Evolutionary conservation across 176 grass and related monocot species (phyloP), one percentile per base, ranked within the genome.

Genomic region (Microstegium vimineum): DNA sequence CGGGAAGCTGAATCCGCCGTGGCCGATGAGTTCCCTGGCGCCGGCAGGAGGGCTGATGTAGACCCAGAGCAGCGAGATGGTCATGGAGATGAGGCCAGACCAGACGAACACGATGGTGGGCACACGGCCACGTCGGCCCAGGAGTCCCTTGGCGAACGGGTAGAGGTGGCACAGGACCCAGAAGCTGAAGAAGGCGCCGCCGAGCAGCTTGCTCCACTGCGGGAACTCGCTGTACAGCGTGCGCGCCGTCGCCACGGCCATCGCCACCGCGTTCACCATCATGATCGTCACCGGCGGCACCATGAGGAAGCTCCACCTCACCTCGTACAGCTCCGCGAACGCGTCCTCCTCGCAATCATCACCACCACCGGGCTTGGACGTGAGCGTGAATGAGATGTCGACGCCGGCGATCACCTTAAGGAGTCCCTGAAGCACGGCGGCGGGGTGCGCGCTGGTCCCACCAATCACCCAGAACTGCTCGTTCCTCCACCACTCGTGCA

Each of bases 401-500:
- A 98, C 95, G 4, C 95, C 96, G 37, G 96, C 93, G 30, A 99
- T 62, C 33, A 99, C 96, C 88, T 99, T 99, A 30, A 99, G 87
- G 3, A 99, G 85, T 13, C 96, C 96, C 78, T 98, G 93, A 20
- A 99, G 85, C 9, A 99, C 96, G 0, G 96, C 92, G 0, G 92
- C 96, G 0, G 89, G 90, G 85, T 99, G 96, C n/a, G 96, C 96
- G 30, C 93, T 95, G 0, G 96, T 99, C 20, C 96, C 96, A 1
- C 96, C 93, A 14, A 99, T 99, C 12, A 99, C 82, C 92, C 96
- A 99, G 80, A 95, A 99, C 84, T 99, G 96, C 87, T 99, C 96
- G 60, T 95, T 99, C n/a, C 96, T 79, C 92, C 96, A 99, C 96
- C 96, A 95, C 75, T 99, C 96, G n/a, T 99, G 82, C 63, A 99